Evolutionary conservation across 1,139 yeast species (phyloP).

Genomic region (Nakaseomyces bracarensis): DNA sequence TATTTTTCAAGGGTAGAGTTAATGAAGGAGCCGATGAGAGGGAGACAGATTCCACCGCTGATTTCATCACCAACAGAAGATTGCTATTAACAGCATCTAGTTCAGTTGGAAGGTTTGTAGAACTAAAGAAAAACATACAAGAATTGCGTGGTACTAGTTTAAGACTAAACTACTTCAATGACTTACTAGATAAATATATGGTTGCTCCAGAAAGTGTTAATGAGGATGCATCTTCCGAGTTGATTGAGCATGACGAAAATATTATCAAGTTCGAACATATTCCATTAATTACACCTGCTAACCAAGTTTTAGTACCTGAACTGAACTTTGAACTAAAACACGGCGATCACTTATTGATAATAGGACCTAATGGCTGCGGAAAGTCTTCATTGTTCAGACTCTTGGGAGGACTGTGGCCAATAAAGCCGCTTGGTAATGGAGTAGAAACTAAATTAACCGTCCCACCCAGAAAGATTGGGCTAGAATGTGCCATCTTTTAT

Average conservation of each 20-base stretch:
- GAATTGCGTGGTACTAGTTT: conserved; percentile 80
- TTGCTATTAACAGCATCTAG: conserved; percentile 78
- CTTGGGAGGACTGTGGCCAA: conserved; percentile 92
- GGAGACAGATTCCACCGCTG: conserved; percentile 54
- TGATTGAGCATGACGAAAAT: conserved; percentile 44
- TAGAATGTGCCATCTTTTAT: conserved; percentile 60
- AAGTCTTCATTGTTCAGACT: conserved; percentile 85
- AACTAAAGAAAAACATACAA: conserved; percentile 75
- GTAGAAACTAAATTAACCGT: conserved; percentile 48
- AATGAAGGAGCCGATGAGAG: conserved; percentile 34
- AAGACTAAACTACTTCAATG: conserved; percentile 65
- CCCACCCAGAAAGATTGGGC: conserved; percentile 24
- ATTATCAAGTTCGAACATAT: conserved; percentile 65
- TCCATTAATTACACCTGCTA: conserved; percentile 76
- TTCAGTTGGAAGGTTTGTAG: conserved; percentile 79
- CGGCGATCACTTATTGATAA: conserved; percentile 81
- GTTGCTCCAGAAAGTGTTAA: conserved; percentile 10
- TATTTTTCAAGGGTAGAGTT: conserved; percentile 46
- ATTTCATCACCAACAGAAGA: conserved; percentile 85
- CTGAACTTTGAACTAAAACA: conserved; percentile 64
- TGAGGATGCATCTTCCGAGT: conserved; percentile 19
- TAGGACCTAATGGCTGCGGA: conserved; percentile 95
- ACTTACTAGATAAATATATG: conserved; percentile 50
- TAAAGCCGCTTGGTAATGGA: conserved; percentile 42
- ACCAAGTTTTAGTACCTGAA: conserved; percentile 60